Evolutionary conservation across 768 basidiomycete genomes (phyloP).

Genomic region (Auricularia heimuer): DNA sequence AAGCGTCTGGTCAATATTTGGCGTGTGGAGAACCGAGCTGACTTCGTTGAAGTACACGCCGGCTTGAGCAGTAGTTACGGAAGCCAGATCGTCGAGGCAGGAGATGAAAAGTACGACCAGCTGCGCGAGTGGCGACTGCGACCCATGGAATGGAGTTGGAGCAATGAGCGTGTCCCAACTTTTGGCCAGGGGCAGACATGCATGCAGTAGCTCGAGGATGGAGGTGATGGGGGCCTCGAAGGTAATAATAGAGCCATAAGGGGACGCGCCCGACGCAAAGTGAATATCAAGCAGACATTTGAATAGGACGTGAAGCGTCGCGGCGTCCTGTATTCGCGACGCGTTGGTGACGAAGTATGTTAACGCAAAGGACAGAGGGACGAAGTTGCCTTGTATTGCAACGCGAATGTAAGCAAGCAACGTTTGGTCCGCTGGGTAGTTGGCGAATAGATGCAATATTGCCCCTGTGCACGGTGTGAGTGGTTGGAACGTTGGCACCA

Average conservation of each 20-base stretch:
- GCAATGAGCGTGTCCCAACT: constrained; percentile 39
- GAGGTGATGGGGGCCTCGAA: constrained; percentile 37
- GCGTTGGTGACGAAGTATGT: constrained; percentile 47
- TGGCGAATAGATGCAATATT: constrained; percentile 53
- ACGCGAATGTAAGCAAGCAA: constrained; percentile 56
- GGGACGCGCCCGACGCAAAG: constrained; percentile 40
- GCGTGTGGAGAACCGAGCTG: constrained; percentile 42
- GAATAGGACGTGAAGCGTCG: constrained; percentile 64
- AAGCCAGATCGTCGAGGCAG: constrained; percentile 49
- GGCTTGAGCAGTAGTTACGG: constrained; percentile 52
- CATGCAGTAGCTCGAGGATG: constrained; percentile 46
- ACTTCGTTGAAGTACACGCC: constrained; percentile 38
- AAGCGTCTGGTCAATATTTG: constrained; percentile 41
- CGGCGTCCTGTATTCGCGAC: constrained; percentile 42
- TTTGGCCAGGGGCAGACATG: constrained; percentile 49
- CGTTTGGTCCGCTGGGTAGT: constrained; percentile 59
- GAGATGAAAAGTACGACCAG: constrained; percentile 53
- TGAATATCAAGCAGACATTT: constrained; percentile 54
- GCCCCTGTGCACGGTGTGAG: constrained; percentile 38
- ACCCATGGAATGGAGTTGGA: constrained; percentile 43
- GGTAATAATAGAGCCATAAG: constrained; percentile 45
- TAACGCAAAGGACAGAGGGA: constrained; percentile 56
- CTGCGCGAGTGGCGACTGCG: constrained; percentile 51
- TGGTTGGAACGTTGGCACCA: background rate
- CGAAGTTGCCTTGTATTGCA: constrained; percentile 45